Base-by-base conservation (phyloP, 163 green algal species). In the Scenedesmus sp. region DNA sequence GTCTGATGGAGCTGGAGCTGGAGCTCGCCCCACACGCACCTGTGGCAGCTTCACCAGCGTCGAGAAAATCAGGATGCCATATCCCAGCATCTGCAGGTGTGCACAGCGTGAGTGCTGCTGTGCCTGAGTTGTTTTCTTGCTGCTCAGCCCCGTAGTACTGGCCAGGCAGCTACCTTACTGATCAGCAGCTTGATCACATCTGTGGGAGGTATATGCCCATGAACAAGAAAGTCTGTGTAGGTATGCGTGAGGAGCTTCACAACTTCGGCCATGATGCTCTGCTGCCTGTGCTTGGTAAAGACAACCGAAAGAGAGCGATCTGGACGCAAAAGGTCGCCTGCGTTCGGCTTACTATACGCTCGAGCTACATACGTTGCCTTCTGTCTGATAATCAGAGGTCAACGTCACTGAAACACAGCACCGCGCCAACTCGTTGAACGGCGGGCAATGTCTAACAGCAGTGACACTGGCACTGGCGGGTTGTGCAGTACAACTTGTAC, bases 21-120 rank as follows among this genome's bases (percentile, higher is more conserved):
- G 4, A n/a, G 30, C 30, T 76, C 30, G 65, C 65, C 30, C 16
- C 40, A 30, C 65, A 76, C 89, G 3, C 56, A 95, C 93, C 94
- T 99, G 97, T 18, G 97, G 97, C 80, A 99, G 82, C 89, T 99
- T 99, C 7, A 98, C 94, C 3, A 98, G 90, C 68, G 88, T 96
- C 26, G 96, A 95, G 15, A 94, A 95, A 0, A 89, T 92, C 2
- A 99, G 86, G 83, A 99, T 98, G 24, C 84, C 95, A 37, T 97
- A 97, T 4, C 97, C 96, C 76, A 99, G 92, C n/a, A 81, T 92
- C 96, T 98, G 94, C 89, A 82, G 78, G 46, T 0, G 26, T 72
- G 56, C 24, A 59, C 42, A 56, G 42, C 13, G 73, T 76, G 53
- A 33, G 59, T 70, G 37, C 18, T 37, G 30, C 26, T 3, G 37